Evolutionary conservation across 345 rosid genomes (phyloP).

Genomic region (Lumnitzera littorea): DNA sequence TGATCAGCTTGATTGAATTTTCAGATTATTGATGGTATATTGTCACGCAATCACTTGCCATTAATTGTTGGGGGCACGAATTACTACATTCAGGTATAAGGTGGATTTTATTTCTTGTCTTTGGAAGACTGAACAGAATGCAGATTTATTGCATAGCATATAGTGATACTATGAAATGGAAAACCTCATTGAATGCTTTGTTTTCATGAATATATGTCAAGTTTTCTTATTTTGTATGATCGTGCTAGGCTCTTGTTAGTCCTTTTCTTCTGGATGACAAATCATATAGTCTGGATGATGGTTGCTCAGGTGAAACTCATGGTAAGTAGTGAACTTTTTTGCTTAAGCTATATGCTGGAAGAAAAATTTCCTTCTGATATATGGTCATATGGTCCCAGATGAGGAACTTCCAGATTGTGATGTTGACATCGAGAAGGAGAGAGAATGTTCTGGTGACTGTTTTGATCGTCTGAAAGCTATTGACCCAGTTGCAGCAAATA

Average conservation of each 20-base stretch:
- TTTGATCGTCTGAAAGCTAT: conserved; percentile 62
- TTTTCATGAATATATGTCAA: background rate
- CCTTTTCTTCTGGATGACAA: conserved; percentile 74
- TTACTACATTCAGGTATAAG: conserved; percentile 81
- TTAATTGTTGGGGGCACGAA: conserved; percentile 92
- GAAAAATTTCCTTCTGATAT: too few species aligned
- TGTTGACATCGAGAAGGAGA: conserved; percentile 22
- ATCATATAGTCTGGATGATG: conserved; percentile 26
- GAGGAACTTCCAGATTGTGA: conserved; percentile 23
- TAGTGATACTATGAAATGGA: background rate
- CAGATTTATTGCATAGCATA: too few species aligned
- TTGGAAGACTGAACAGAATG: too few species aligned
- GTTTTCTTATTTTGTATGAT: background rate
- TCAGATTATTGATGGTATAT: conserved; percentile 71
- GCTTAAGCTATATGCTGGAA: background rate
- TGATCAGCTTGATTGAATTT: conserved; percentile 10
- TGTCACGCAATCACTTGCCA: conserved; percentile 62
- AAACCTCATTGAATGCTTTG: background rate
- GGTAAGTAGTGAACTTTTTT: conserved; percentile 29
- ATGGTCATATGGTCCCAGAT: conserved; percentile 15
- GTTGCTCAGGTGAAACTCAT: conserved; percentile 19
- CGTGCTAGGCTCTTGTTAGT: conserved; percentile 69
- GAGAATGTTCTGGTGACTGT: conserved; percentile 15
- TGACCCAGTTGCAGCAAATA: conserved; percentile 86
- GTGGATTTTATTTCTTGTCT: background rate